Evolutionary conservation across 768 basidiomycete genomes (phyloP).

Genomic region (Lactarius hatsudake): DNA sequence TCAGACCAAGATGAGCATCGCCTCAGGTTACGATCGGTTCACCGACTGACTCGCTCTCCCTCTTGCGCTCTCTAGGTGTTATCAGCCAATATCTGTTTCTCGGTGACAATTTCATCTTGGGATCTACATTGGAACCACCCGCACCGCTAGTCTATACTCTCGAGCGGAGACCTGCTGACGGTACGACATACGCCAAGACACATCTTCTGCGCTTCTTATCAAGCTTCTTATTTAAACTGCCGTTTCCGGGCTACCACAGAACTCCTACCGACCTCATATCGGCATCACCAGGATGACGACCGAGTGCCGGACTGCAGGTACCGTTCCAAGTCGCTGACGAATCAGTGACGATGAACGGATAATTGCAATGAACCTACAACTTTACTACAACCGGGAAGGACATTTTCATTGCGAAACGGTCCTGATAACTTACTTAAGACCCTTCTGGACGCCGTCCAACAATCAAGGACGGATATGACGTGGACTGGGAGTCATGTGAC

Average conservation of each 20-base stretch:
- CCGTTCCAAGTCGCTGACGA: too few relatives aligned
- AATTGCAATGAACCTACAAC: slow-evolving; percentile 5
- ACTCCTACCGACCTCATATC: slow-evolving; percentile 16
- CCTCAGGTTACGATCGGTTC: background rate
- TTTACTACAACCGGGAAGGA: background rate
- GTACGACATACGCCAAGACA: background rate
- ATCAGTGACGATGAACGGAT: slow-evolving; percentile 19
- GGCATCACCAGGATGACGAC: slow-evolving; percentile 13
- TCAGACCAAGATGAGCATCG: background rate
- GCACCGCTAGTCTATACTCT: slow-evolving; percentile 20
- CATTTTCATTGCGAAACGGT: background rate
- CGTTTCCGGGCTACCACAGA: background rate
- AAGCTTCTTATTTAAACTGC: slow-evolving; percentile 1
- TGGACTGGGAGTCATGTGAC: slow-evolving; percentile 21
- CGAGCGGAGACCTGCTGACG: slow-evolving; percentile 3
- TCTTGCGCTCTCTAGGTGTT: slow-evolving; percentile 5
- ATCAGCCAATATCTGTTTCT: slow-evolving; percentile 17
- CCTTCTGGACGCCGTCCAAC: too few relatives aligned
- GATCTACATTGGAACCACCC: slow-evolving; percentile 9
- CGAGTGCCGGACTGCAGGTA: slow-evolving; percentile 29
- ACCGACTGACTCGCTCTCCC: background rate
- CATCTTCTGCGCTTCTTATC: slow-evolving; percentile 15
- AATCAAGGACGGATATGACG: background rate
- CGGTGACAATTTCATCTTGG: slow-evolving; percentile 10
- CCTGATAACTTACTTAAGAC: slow-evolving; percentile 18